Conservation (phyloP, 306 rosid genomes). For the Nissolia schottii region DNA sequence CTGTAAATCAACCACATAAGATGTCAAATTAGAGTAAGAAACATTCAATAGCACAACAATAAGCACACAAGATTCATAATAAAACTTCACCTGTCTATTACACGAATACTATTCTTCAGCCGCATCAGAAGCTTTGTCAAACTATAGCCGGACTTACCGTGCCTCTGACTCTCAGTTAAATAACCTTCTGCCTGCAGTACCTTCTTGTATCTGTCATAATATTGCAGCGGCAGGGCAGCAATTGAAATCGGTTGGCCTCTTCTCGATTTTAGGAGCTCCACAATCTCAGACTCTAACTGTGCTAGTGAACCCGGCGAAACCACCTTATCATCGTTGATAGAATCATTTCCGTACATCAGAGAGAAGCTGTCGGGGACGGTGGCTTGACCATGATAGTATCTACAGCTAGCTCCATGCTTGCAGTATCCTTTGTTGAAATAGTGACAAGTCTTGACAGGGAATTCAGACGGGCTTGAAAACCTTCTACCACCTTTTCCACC, state of each 20-base stretch:
- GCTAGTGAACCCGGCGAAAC: slow-evolving; percentile 57
- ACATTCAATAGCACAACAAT: neutral
- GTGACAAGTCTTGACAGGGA: slow-evolving; percentile 58
- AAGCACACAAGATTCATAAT: neutral
- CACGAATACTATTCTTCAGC: slow-evolving; percentile 48
- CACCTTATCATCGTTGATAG: slow-evolving; percentile 44
- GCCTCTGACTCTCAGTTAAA: slow-evolving; percentile 90
- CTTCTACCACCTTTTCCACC: slow-evolving; percentile 37
- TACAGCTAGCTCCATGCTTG: slow-evolving; percentile 72
- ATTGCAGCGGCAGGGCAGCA: slow-evolving; percentile 79
- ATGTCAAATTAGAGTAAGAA: neutral
- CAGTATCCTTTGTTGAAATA: slow-evolving; percentile 77
- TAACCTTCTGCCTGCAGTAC: slow-evolving; percentile 82
- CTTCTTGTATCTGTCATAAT: slow-evolving; percentile 69
- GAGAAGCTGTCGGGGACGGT: slow-evolving; percentile 38
- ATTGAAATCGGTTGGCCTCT: slow-evolving; percentile 78
- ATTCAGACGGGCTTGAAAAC: slow-evolving; percentile 33
- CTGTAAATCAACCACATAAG: slow-evolving; percentile 38
- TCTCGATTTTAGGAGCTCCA: slow-evolving; percentile 57
- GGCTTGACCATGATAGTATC: slow-evolving; percentile 60
- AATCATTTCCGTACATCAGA: slow-evolving; percentile 44
- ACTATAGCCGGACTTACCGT: slow-evolving; percentile 88
- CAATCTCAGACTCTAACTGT: slow-evolving; percentile 68
- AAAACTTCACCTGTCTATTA: slow-evolving; percentile 65
- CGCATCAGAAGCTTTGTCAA: slow-evolving; percentile 80